Percentiles rank a stretch among this genome's conserved stretches.
These are phyloP conservation scores for Ramularia endophylla DNA, from an alignment of 2,329 filamentous ascomycete species.

Conservation along the genomic window DNA sequence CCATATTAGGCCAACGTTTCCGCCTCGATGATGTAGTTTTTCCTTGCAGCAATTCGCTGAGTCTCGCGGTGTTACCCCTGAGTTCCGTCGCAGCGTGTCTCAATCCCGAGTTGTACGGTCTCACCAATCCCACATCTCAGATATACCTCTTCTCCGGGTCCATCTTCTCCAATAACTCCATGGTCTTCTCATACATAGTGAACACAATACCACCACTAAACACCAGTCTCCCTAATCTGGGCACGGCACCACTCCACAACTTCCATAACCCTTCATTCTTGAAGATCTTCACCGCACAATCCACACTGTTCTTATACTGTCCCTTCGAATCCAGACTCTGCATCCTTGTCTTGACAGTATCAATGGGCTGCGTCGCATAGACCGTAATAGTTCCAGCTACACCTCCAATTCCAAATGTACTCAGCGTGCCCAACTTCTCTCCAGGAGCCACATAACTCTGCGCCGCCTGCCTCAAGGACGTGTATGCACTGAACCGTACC, in stretches of 20 bases:
- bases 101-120: no score
- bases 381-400: conserved; percentile 89
- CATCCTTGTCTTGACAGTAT: conserved; percentile 96
- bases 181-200: conserved; percentile 95
- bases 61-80: no score
- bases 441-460: conserved; percentile 90
- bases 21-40: no score
- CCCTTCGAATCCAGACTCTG: conserved; percentile 82
- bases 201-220: conserved; percentile 96
- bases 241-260: conserved; percentile 90
- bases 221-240: conserved; percentile 75
- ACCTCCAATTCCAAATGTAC: conserved; percentile 87
- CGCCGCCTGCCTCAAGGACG: conserved; percentile 80
- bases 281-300: conserved; percentile 76
- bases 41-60: no score
- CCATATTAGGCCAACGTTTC: no score
- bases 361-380: conserved; percentile 64
- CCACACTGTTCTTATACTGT: conserved; percentile 80
- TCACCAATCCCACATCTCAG: conserved; percentile 18
- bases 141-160: conserved; percentile 85
- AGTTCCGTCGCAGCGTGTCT: no score
- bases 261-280: conserved; percentile 83
- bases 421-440: conserved; percentile 82
- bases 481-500: conserved; percentile 90
- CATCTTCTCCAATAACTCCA: conserved; percentile 72